A percentile compares a stretch with the other conserved stretches of the same genome.
Evolutionary conservation across 2,329 filamentous ascomycete species (phyloP).

Genomic region (Paecilomyces sp.): DNA sequence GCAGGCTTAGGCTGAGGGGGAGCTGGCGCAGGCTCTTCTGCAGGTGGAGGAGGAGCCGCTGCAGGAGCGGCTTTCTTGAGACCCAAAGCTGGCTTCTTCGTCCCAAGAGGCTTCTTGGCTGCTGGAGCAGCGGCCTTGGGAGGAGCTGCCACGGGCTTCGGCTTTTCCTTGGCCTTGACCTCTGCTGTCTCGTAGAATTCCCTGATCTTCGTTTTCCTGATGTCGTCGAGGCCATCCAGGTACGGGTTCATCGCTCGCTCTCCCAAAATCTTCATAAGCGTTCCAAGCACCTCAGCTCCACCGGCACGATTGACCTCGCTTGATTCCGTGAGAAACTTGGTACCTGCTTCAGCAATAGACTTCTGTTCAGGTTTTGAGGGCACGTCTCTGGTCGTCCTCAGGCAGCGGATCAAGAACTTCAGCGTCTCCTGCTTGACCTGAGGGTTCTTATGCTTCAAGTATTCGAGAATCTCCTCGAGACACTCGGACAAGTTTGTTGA

Average conservation of each 20-base stretch:
- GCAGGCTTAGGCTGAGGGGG: slow-evolving; percentile 42
- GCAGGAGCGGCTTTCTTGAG: slow-evolving; percentile 44
- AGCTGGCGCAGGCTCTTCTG: slow-evolving; percentile 47
- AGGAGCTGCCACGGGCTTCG: slow-evolving; percentile 63
- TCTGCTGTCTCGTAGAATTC: slow-evolving; percentile 79
- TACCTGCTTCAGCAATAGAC: slow-evolving; percentile 77
- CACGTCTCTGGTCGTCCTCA: slow-evolving; percentile 75
- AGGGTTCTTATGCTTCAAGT: slow-evolving; percentile 88
- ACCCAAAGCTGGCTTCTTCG: slow-evolving; percentile 45
- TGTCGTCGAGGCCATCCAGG: slow-evolving; percentile 88
- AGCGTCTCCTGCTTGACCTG: slow-evolving; percentile 95
- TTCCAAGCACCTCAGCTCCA: slow-evolving; percentile 86
- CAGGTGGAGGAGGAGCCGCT: slow-evolving; percentile 36
- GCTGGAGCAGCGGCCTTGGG: slow-evolving; percentile 53
- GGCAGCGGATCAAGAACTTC: slow-evolving; percentile 82
- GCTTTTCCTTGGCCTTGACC: slow-evolving; percentile 86
- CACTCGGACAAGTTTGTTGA: slow-evolving; percentile 72
- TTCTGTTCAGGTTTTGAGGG: slow-evolving; percentile 79
- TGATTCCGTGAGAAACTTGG: slow-evolving; percentile 84
- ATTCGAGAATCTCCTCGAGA: slow-evolving; percentile 82
- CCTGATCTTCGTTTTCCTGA: slow-evolving; percentile 90
- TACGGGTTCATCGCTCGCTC: slow-evolving; percentile 92
- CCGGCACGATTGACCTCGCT: slow-evolving; percentile 79
- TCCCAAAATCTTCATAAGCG: slow-evolving; percentile 97
- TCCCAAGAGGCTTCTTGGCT: slow-evolving; percentile 47